A percentile compares a stretch with the other conserved stretches of the same genome.
These are phyloP conservation scores for Grosmannia clavigera DNA, from an alignment of 2,329 filamentous ascomycete species.

Conservation along the genomic window DNA sequence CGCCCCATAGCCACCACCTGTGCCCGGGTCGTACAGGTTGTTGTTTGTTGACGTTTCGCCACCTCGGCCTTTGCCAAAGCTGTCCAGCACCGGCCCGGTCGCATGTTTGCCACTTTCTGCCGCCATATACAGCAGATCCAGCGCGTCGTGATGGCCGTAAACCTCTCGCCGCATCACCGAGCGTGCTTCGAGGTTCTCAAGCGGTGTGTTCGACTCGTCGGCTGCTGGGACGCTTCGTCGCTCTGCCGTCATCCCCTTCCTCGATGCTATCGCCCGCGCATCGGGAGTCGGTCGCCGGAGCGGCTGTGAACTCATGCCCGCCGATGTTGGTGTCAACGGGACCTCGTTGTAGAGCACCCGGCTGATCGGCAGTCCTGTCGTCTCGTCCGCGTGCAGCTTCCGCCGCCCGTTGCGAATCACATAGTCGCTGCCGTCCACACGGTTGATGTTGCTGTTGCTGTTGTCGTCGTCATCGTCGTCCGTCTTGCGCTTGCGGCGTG, in stretches of 20 bases:
- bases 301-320: conserved; percentile 52
- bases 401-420: conserved; percentile 63
- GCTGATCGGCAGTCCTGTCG: conserved; percentile 28
- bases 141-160: conserved; percentile 83
- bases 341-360: conserved; percentile 35
- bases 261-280: conserved; percentile 13
- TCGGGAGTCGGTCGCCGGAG: conserved; percentile 43
- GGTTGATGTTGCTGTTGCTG: conserved; percentile 45
- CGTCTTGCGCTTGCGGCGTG: conserved; percentile 78
- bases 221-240: conserved; percentile 21
- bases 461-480: conserved; percentile 54
- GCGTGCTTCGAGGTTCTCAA: conserved; percentile 54
- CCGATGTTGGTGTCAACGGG: conserved; percentile 55
- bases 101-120: neutral
- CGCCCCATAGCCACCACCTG: conserved; percentile 8
- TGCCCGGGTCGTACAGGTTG: neutral
- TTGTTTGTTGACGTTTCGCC: neutral
- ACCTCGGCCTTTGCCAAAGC: neutral
- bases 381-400: conserved; percentile 38
- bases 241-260: conserved; percentile 15
- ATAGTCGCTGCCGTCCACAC: conserved; percentile 55
- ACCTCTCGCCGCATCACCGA: conserved; percentile 58
- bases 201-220: conserved; percentile 44
- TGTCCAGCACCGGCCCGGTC: neutral
- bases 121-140: conserved; percentile 84